These are phyloP conservation scores for Metrosideros polymorpha DNA, from an alignment of 441 rosid species.

Conservation along the genomic window DNA sequence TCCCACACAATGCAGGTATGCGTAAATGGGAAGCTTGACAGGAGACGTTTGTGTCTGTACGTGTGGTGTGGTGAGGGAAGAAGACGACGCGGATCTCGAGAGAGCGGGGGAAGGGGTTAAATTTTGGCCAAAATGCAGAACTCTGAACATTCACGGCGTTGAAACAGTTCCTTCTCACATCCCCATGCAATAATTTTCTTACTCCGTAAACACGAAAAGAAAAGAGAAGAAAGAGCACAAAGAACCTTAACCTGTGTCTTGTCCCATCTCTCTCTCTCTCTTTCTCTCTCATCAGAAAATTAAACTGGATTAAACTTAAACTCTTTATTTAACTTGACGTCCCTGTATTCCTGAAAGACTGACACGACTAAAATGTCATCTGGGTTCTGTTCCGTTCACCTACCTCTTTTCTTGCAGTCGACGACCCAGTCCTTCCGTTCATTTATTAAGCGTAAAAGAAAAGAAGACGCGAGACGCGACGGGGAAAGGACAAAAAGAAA, in stretches of 20 bases:
- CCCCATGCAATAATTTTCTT: neutral
- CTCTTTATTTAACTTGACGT: neutral
- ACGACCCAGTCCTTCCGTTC: neutral
- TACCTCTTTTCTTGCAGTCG: neutral
- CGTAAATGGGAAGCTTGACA: neutral
- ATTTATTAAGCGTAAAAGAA: too few species aligned
- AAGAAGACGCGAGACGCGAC: neutral
- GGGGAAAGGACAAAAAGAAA: neutral
- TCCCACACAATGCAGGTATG: neutral
- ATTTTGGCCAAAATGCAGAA: neutral
- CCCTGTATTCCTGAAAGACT: neutral
- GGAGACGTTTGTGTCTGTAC: neutral
- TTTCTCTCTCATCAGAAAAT: neutral
- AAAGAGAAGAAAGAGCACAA: neutral
- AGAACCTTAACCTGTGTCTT: neutral
- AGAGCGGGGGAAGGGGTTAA: neutral
- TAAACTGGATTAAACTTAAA: neutral
- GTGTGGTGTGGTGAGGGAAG: neutral
- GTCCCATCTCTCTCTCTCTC: neutral
- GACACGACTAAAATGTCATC: neutral
- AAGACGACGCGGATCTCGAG: neutral
- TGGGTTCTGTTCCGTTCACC: neutral
- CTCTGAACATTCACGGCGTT: neutral
- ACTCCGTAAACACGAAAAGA: neutral
- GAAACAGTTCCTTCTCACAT: neutral